Evolutionary conservation across 108 stramenopile species (phyloP).

Genomic region (Schizochytrium sp.): DNA sequence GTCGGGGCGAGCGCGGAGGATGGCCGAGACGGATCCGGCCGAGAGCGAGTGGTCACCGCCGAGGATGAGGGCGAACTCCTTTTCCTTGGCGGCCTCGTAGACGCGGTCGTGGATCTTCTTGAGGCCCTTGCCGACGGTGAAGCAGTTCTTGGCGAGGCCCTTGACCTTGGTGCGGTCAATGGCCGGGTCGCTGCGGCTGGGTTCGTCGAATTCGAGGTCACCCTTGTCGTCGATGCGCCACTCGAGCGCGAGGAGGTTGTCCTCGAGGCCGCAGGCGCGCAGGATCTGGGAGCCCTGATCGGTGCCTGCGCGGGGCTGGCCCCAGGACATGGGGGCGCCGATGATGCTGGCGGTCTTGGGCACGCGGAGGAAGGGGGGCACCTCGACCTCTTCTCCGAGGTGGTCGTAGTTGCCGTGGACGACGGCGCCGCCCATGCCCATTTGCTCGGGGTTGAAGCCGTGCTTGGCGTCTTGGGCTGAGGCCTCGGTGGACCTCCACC

Average conservation of each 20-base stretch:
- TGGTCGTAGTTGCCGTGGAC: conserved; percentile 5
- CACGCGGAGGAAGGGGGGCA: background rate
- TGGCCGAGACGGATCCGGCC: conserved; percentile 79
- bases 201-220: conserved; percentile 7
- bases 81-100: conserved; percentile 7
- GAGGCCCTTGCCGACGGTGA: background rate
- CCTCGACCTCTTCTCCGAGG: background rate
- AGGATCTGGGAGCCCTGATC: conserved; percentile 16
- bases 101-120: background rate
- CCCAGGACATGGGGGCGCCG: conserved; percentile 20
- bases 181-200: background rate
- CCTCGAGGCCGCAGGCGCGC: background rate
- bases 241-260: background rate
- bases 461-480: background rate
- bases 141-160: background rate
- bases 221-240: conserved; percentile 29
- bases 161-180: background rate
- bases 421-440: background rate
- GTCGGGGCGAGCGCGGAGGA: conserved; percentile 68
- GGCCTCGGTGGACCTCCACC: conserved; percentile 1
- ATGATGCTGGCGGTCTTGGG: conserved; percentile 13
- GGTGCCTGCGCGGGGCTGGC: conserved; percentile 22
- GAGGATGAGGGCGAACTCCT: conserved; percentile 73
- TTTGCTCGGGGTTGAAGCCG: background rate
- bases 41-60: conserved; percentile 97